phyloP scores from a whole-genome alignment of 2,329 filamentous ascomycete species.

The Rhynchosporium graminicola region DNA sequence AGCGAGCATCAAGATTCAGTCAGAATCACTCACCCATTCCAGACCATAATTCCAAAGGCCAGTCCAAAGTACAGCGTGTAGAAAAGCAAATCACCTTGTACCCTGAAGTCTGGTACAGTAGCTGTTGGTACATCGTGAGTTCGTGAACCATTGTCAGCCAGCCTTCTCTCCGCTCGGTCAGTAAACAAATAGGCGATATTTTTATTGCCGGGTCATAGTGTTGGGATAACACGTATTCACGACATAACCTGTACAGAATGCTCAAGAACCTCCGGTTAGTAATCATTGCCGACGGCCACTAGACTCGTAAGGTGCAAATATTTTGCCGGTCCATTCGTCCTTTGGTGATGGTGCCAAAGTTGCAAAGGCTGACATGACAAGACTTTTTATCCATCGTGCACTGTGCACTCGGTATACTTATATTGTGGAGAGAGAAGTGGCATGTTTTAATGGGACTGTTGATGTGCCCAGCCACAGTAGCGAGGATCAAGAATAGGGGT shows the following conservation, averaged over 20 bases:
- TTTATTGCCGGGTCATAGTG: slow-evolving; percentile 2
- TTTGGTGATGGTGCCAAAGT: slow-evolving; percentile 14
- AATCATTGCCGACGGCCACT: slow-evolving; percentile 5
- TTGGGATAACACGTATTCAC: slow-evolving; percentile 5
- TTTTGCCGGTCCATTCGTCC: slow-evolving; percentile 19
- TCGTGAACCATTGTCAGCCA: not conserved
- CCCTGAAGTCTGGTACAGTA: no score
- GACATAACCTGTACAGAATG: not conserved
- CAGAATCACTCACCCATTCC: no score
- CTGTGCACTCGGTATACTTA: no score
- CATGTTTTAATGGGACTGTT: slow-evolving; percentile 12
- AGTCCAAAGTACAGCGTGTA: no score
- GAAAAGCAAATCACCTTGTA: no score
- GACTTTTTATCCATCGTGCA: slow-evolving; percentile 2
- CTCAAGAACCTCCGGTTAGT: not conserved
- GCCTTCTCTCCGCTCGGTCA: slow-evolving; percentile 8
- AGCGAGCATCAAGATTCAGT: no score
- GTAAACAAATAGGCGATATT: not conserved
- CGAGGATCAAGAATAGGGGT: slow-evolving; percentile 6
- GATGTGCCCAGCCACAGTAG: slow-evolving; percentile 8
- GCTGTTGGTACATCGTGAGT: no score
- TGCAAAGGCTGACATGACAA: slow-evolving; percentile 11
- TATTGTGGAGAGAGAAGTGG: slow-evolving; percentile 6
- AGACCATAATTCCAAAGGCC: no score
- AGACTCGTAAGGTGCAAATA: slow-evolving; percentile 5